These are phyloP conservation scores for Lactarius vividus DNA, from an alignment of 768 basidiomycete species.

Conservation along the genomic window DNA sequence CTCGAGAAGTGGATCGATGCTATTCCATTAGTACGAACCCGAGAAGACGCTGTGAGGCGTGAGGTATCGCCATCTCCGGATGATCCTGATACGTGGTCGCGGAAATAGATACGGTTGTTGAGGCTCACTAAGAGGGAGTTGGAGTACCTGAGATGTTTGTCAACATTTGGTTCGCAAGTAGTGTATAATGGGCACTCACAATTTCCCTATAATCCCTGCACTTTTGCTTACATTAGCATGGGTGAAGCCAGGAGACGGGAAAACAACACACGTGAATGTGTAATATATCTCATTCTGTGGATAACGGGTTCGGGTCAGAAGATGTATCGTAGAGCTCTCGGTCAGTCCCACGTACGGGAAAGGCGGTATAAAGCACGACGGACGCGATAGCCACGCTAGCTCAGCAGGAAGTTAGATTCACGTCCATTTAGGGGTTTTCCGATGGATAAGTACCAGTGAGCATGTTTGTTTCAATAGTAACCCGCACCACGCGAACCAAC, in stretches of 20 bases:
- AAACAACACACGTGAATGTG: conserved; percentile 9
- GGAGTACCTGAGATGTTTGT: conserved; percentile 20
- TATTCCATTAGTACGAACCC: background rate
- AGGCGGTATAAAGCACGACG: conserved; percentile 12
- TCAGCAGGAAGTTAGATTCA: conserved; percentile 1
- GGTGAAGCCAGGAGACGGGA: background rate
- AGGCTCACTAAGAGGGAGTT: conserved; percentile 33
- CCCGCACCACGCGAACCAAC: conserved; percentile 29
- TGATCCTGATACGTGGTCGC: conserved; percentile 4
- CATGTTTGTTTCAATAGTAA: conserved; percentile 32
- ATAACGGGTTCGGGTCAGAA: background rate
- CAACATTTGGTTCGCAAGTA: background rate
- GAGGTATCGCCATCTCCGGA: background rate
- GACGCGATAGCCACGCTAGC: conserved; percentile 11
- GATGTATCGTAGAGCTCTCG: too few relatives aligned
- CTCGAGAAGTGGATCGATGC: background rate
- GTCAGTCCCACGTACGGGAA: conserved; percentile 12
- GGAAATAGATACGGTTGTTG: conserved; percentile 28
- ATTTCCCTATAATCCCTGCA: conserved; percentile 28
- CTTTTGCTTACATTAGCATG: conserved; percentile 15
- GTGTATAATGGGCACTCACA: conserved; percentile 8
- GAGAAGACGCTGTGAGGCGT: background rate
- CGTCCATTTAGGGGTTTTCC: background rate
- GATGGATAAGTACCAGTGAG: conserved; percentile 23
- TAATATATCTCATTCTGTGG: conserved; percentile 22